These are phyloP conservation scores for Botrytis byssoidea DNA, from an alignment of 2,329 filamentous ascomycete genomes.

Conservation along the genomic window DNA sequence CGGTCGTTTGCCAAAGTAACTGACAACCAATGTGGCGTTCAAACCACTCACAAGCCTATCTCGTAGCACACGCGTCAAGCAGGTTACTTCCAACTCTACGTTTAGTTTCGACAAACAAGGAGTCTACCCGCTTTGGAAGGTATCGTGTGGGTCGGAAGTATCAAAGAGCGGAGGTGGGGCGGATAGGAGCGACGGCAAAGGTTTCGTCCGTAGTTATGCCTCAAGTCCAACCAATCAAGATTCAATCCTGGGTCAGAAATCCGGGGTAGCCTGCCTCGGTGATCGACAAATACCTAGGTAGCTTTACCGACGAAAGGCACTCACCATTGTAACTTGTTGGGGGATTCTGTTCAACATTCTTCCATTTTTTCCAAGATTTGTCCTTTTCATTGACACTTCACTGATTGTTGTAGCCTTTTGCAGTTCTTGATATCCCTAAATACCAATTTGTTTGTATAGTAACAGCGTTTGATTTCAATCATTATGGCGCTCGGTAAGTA, in stretches of 20 bases:
- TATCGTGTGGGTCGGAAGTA: neutral
- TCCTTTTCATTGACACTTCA: neutral
- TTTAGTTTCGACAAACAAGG: neutral
- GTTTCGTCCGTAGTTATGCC: neutral
- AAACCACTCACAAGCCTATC: neutral
- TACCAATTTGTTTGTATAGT: neutral
- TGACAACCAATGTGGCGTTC: neutral
- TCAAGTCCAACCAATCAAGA: neutral
- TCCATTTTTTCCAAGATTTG: neutral
- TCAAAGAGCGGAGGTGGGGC: neutral
- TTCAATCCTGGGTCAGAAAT: neutral
- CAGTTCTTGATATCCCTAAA: neutral
- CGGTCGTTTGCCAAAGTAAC: neutral
- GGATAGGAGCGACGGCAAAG: neutral
- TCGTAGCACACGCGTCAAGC: neutral
- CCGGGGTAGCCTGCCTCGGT: slow-evolving; percentile 11
- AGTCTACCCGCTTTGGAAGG: neutral
- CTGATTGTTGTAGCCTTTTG: neutral
- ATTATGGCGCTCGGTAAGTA: slow-evolving; percentile 12
- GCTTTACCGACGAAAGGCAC: neutral
- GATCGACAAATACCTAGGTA: neutral
- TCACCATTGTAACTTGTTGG: neutral
- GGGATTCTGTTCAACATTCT: neutral
- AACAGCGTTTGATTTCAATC: neutral
- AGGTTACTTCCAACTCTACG: neutral